Evolutionary conservation across 1,284 basidiomycete species (phyloP).

Genomic region (Rhodotorula sp.): DNA sequence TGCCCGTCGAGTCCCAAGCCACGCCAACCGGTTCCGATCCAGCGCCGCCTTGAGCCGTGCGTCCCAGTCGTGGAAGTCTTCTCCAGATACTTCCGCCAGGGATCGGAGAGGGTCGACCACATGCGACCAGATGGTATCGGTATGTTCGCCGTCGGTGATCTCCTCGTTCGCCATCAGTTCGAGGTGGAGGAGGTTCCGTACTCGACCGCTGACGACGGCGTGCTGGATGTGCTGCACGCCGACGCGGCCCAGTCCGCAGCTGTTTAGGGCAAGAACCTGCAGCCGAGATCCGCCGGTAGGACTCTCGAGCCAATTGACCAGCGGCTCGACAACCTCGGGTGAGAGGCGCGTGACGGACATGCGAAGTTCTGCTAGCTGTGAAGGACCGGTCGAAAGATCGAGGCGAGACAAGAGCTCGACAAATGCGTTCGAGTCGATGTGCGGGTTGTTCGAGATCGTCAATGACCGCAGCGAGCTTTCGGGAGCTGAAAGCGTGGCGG

Average conservation of each 20-base stretch:
- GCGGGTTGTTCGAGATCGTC: conserved; percentile 28
- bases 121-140: not conserved
- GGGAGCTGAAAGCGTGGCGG: conserved; percentile 28
- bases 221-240: conserved; percentile 25
- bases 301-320: conserved; percentile 31
- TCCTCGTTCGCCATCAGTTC: conserved; percentile 33
- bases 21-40: conserved; percentile 30
- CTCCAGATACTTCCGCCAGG: not conserved
- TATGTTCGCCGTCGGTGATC: conserved; percentile 8
- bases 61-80: conserved; percentile 7
- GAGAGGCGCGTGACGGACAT: conserved; percentile 28
- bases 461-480: conserved; percentile 27
- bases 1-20: conserved; percentile 24
- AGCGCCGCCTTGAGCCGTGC: conserved; percentile 16
- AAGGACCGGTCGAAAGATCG: conserved; percentile 15
- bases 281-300: conserved; percentile 24
- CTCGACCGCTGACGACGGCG: conserved; percentile 20
- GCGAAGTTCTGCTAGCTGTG: conserved; percentile 28
- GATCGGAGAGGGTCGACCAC: not conserved
- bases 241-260: conserved; percentile 7
- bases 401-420: conserved; percentile 17
- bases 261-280: conserved; percentile 31
- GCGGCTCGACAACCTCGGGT: conserved; percentile 26
- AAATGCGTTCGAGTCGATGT: conserved; percentile 17
- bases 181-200: conserved; percentile 30